Base-by-base conservation (phyloP, 1,284 basidiomycete species). In the Cryptococcus sp. region DNA sequence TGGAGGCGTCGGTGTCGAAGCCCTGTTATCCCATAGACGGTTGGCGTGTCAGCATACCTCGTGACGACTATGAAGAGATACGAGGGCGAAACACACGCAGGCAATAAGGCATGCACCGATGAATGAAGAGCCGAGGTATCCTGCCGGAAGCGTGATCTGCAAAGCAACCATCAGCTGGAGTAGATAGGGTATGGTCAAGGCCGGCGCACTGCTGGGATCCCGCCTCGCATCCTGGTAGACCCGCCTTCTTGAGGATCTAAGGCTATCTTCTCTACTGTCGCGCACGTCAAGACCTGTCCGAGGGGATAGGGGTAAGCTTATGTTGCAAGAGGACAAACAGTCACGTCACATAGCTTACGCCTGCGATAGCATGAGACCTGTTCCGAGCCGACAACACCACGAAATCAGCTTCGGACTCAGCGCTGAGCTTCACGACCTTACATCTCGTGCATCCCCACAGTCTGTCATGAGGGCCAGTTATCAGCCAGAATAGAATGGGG, bases 1-100 rank as follows among this genome's bases (percentile, higher is more conserved):
- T 97, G 77, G 87, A 89, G 1, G 95, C 95, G 64, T 91, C 86
- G 50, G 90, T 93, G 75, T 98, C 87, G 75, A 97, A 98, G 24
- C 91, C 75, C 74, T 76, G 53, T 33, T 33, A 33, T 33, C 4
- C 28, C 5, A 9, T 33, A 33, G 28, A 33, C 28, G 28, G 28
- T 28, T 6, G 8, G 38, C 46, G 37, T 46, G 36, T 40, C 35
- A 6, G 33, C 20, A 6, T 2, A 5, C 13, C 36, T 2, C 36
- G 48, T 38, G 15, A 8, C 7, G 35, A 21, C 6, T 23, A 24
- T 28, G 35, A 11, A n/a, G 9, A 24, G 20, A 40, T 4, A 11
- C 23, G 42, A 42, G 40, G 39, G 35, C 21, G 45, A 21, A 21
- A 68, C 69, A 57, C 44, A 70, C 93, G 64, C 91, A 95, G 5